phyloP scores from a whole-genome alignment of 2,329 filamentous ascomycete species.

The Colletotrichum orbiculare region DNA sequence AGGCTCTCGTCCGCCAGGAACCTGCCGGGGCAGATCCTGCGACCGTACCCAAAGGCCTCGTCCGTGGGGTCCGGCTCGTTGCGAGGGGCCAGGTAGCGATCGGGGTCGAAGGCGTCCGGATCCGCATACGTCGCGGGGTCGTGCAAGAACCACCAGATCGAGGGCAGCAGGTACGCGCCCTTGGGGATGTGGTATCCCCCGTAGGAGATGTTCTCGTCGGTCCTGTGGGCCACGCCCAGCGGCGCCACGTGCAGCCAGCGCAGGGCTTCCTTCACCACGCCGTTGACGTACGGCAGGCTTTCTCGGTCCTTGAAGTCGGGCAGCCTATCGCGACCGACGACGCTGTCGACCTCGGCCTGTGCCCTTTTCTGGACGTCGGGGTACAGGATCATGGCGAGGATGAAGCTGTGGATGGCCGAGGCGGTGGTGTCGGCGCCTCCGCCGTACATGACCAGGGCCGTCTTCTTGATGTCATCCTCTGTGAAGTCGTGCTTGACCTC shows the following conservation, averaged over 20 bases:
- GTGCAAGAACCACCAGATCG: constrained; percentile 59
- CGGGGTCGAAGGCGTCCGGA: constrained; percentile 47
- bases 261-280: constrained; percentile 65
- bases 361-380: constrained; percentile 59
- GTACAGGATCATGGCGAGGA: constrained; percentile 57
- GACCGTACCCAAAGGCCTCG: constrained; percentile 37
- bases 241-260: constrained; percentile 66
- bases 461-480: constrained; percentile 19
- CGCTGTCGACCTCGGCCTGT: constrained; percentile 62
- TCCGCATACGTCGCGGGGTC: constrained; percentile 73
- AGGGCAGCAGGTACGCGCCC: constrained; percentile 38
- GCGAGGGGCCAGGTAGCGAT: constrained; percentile 43
- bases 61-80: constrained; percentile 28
- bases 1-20: constrained; percentile 35
- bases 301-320: constrained; percentile 60
- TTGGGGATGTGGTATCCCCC: constrained; percentile 29
- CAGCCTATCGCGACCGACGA: constrained; percentile 59
- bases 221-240: constrained; percentile 51
- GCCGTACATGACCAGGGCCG: constrained; percentile 26
- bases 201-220: constrained; percentile 39
- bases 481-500: not conserved
- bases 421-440: constrained; percentile 36
- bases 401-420: constrained; percentile 53
- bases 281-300: constrained; percentile 62
- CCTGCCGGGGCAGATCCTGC: constrained; percentile 37